Evolutionary conservation across 1,139 yeast species (phyloP), one percentile per base, ranked within the genome.

Genomic region (Candida labiduridarum): DNA sequence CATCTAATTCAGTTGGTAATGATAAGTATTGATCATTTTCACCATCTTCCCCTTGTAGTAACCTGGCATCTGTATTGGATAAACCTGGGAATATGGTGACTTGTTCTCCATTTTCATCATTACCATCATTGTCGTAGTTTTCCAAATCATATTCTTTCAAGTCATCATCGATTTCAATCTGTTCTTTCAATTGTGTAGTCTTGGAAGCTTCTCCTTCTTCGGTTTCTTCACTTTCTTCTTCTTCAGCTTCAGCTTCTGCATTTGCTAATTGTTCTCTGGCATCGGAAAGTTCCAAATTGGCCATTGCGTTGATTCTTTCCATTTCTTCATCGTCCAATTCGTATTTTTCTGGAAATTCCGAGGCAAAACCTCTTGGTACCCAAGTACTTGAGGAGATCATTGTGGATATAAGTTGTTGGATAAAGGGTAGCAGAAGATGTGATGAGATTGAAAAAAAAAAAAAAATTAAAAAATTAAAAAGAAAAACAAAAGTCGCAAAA

Each of bases 301-400:
- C 96, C 82, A 94, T 80, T 56, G 85, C 84, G 55, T 86, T 83
- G 64, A 94, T 91, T 70, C 97, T 82, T 53, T 84, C 95, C 89
- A 94, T 86, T 69, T 94, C 99, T 52, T 82, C 95, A 56, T 94
- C 98, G 60, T 91, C 85, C 52, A 94, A 74, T 59, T 89, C 96
- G 63, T 90, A 91, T 64, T 88, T 83, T 60, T 84, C 89, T 4
- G 99, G 99, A 64, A 87, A 89, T 67, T 92, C 97, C 38, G 96
- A 82, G 29, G 99, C 96, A 67, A 80, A 88, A 10, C 99, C 99
- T 63, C 97, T 82, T 46, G 98, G 98, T 33, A 94, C 97, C 98
- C 99, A 94, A 47, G 87, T 75, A 47, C 95, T 86, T 31, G 97
- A 87, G 46, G 99, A 91, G 58, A 94, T 86, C 96, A 95, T 91